Evolutionary conservation across 768 basidiomycete species (phyloP), one percentile per base, ranked within the genome.

Genomic region (Mycena albidolilacea): DNA sequence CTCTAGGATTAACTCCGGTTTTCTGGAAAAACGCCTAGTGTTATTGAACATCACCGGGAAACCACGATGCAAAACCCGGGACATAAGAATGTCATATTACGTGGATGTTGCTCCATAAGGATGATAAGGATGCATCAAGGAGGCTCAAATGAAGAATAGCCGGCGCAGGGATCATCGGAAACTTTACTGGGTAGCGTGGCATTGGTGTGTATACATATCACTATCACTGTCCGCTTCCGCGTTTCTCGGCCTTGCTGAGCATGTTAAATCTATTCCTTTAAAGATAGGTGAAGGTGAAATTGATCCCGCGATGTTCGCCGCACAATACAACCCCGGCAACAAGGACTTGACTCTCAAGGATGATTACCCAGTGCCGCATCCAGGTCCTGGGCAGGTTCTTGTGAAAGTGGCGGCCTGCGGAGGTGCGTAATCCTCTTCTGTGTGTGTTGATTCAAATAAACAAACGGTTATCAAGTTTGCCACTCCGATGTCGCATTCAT

Each of bases 211-310:
- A n/a, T n/a, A n/a, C n/a, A n/a, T n/a, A n/a, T n/a, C n/a, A 52
- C 12, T 21, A 52, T 52, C 50, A 52, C n/a, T n/a, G n/a, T n/a
- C 11, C 50, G 19, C 6, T 52, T 52, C 50, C 50, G 50, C n/a
- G 50, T 7, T n/a, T 52, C 50, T 52, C 19, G 50, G 50, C 50
- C 50, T 52, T 17, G 17, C 50, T 11, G 50, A 52, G n/a, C n/a
- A n/a, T 52, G 50, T 52, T 48, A 48, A 48, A 48, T 52, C 50
- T 52, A 52, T 46, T 52, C 50, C n/a, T 52, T 15, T 52, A 52
- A 52, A 19, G 17, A 21, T 52, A 7, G 17, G n/a, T 17, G 12
- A n/a, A 11, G n/a, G 50, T 21, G 50, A n/a, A n/a, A n/a, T n/a
- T 52, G 50, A 52, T 52, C 50, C 50, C 9, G 50, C 50, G 17